Conservation (phyloP, 805 yeast genomes). For the Cyberlindnera nakhonratchasimensis region DNA sequence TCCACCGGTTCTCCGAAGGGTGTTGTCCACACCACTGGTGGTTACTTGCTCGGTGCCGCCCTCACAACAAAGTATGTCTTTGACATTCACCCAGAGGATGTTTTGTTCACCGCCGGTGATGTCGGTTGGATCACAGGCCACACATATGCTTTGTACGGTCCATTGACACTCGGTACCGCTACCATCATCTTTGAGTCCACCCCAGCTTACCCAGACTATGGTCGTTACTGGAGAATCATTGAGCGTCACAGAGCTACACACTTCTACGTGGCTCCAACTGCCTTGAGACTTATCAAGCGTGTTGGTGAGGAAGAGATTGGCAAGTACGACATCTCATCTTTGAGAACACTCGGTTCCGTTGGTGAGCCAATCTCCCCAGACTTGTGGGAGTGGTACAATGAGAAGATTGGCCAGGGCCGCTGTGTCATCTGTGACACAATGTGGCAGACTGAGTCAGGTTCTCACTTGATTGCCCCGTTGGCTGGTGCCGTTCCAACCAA, state of each 20-base stretch:
- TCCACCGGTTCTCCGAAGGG: constrained; percentile 91
- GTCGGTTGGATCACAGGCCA: constrained; percentile 93
- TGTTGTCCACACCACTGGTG: constrained; percentile 77
- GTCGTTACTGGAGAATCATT: constrained; percentile 78
- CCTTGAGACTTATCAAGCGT: constrained; percentile 69
- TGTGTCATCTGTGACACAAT: constrained; percentile 53
- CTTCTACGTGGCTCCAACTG: constrained; percentile 84
- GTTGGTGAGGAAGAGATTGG: constrained; percentile 65
- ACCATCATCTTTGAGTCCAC: constrained; percentile 84
- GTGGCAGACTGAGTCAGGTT: constrained; percentile 89
- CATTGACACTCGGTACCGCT: constrained; percentile 70
- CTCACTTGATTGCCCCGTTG: constrained; percentile 73
- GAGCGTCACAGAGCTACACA: constrained; percentile 70
- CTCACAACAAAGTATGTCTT: constrained; percentile 72
- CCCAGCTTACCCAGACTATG: constrained; percentile 78
- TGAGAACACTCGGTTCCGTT: constrained; percentile 75
- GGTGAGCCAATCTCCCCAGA: constrained; percentile 88
- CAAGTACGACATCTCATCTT: constrained; percentile 56
- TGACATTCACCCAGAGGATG: constrained; percentile 71
- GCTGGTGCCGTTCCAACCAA: constrained; percentile 78
- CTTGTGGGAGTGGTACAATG: constrained; percentile 84
- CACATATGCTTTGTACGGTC: constrained; percentile 80
- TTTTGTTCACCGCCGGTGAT: constrained; percentile 83
- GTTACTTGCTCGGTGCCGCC: constrained; percentile 70
- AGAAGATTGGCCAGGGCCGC: constrained; percentile 49